These are phyloP conservation scores for Penicillium cataractarum DNA, from an alignment of 495 filamentous ascomycete genomes.

Conservation along the genomic window DNA sequence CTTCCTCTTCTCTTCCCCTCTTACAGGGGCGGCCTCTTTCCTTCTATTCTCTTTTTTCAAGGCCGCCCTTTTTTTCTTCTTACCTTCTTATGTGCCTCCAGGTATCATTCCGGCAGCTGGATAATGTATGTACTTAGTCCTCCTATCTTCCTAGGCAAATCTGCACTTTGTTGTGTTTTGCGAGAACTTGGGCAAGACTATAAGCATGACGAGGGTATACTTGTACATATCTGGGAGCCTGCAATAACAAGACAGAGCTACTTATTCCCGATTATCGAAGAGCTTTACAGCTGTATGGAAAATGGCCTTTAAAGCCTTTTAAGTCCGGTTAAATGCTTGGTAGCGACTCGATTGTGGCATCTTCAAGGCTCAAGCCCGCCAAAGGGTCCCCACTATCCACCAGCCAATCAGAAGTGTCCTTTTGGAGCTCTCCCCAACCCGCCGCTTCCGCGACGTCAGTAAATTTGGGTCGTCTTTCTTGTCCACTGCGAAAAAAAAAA, in stretches of 20 bases:
- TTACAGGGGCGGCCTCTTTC: conserved; percentile 17
- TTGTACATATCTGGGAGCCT: not conserved
- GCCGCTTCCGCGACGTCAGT: conserved; percentile 42
- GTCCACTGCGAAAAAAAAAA: conserved; percentile 3
- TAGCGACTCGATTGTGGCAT: not conserved
- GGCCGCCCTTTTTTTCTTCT: conserved; percentile 28
- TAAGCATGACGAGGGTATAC: not conserved
- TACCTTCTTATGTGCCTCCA: conserved; percentile 38
- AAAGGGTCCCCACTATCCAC: conserved; percentile 6
- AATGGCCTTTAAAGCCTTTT: too few species aligned
- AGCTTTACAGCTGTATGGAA: too few species aligned
- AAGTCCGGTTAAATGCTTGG: too few species aligned
- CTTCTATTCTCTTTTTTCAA: conserved; percentile 17
- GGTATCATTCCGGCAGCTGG: conserved; percentile 41
- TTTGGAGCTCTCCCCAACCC: conserved; percentile 37
- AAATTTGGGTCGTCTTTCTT: conserved; percentile 21
- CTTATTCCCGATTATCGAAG: not conserved
- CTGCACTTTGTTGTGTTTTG: conserved; percentile 17
- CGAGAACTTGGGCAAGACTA: conserved; percentile 1
- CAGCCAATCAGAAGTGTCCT: conserved; percentile 38
- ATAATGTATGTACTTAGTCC: conserved; percentile 54
- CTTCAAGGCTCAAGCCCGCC: not conserved
- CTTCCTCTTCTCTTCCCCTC: conserved; percentile 16
- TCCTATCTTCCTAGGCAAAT: conserved; percentile 31
- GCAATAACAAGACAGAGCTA: not conserved